Conservation (phyloP, 768 basidiomycete genomes). For the Tephrocybe sp. region DNA sequence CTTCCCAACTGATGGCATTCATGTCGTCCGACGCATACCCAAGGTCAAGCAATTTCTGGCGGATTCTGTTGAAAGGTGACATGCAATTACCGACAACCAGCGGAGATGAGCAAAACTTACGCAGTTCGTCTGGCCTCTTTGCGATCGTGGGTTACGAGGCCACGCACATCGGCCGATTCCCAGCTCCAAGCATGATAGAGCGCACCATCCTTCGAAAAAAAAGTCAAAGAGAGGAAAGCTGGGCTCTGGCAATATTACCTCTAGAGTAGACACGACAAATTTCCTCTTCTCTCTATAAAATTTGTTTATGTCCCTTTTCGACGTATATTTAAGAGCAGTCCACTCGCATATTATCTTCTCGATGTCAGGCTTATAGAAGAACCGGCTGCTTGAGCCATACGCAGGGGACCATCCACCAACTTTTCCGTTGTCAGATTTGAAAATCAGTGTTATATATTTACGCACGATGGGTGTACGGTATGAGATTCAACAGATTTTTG, state of each 20-base stretch:
- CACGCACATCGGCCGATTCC: neutral
- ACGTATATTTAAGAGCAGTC: slow-evolving; percentile 14
- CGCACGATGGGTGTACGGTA: slow-evolving; percentile 32
- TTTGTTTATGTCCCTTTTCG: slow-evolving; percentile 16
- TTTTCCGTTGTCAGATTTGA: too few species aligned
- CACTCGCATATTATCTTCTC: slow-evolving; percentile 19
- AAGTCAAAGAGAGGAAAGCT: neutral
- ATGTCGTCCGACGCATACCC: slow-evolving; percentile 21
- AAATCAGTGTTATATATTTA: neutral
- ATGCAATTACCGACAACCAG: neutral
- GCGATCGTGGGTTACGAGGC: neutral
- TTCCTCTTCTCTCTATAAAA: slow-evolving; percentile 20
- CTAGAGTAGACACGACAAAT: slow-evolving; percentile 13
- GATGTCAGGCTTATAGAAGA: slow-evolving; percentile 34
- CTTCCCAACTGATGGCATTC: neutral
- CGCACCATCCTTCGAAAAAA: slow-evolving; percentile 9
- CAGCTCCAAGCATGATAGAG: slow-evolving; percentile 11
- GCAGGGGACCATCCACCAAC: slow-evolving; percentile 30
- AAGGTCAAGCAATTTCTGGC: slow-evolving; percentile 14
- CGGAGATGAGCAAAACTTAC: slow-evolving; percentile 9
- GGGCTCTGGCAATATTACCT: too few species aligned
- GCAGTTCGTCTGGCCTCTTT: slow-evolving; percentile 7
- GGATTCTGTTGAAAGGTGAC: slow-evolving; percentile 14
- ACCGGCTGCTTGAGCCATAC: slow-evolving; percentile 24
- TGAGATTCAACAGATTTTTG: slow-evolving; percentile 23